Conservation (phyloP, 2,329 filamentous ascomycete species). For the Aspergillus sojae region DNA sequence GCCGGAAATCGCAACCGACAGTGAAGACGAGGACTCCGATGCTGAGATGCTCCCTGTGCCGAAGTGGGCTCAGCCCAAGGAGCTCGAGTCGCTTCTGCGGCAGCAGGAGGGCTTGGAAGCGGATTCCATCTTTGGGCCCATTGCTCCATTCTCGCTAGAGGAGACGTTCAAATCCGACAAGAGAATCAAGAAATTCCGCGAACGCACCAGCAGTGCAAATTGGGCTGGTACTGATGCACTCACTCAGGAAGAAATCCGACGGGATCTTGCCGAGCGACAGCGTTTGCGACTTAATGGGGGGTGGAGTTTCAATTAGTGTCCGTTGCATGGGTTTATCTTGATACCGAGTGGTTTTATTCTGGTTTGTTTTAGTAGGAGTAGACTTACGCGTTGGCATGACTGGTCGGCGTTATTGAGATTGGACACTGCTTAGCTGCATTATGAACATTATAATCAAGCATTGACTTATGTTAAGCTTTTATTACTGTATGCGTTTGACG, state of each 20-base stretch:
- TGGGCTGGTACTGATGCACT: slow-evolving; percentile 82
- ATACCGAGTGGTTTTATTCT: background rate
- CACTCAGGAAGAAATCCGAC: slow-evolving; percentile 83
- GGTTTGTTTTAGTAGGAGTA: slow-evolving; percentile 1
- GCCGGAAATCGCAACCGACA: slow-evolving; percentile 93
- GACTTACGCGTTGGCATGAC: background rate
- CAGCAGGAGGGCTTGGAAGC: slow-evolving; percentile 73
- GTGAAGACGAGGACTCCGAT: slow-evolving; percentile 79
- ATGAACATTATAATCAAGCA: background rate
- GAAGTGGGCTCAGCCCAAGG: slow-evolving; percentile 86
- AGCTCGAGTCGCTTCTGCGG: slow-evolving; percentile 73
- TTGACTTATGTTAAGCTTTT: background rate
- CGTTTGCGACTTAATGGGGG: slow-evolving; percentile 79
- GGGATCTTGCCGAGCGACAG: slow-evolving; percentile 77
- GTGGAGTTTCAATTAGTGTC: slow-evolving; percentile 68
- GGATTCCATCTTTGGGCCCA: slow-evolving; percentile 90
- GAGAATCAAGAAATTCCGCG: slow-evolving; percentile 85
- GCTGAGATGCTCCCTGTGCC: slow-evolving; percentile 66
- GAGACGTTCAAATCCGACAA: slow-evolving; percentile 92
- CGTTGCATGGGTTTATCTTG: background rate
- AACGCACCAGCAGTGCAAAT: slow-evolving; percentile 90
- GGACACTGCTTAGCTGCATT: background rate
- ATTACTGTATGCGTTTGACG: background rate
- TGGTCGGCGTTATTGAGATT: slow-evolving; percentile 1
- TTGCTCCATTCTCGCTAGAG: slow-evolving; percentile 88